Base-by-base conservation (phyloP, 2,329 filamentous ascomycete species). In the Pseudocercospora ulei region DNA sequence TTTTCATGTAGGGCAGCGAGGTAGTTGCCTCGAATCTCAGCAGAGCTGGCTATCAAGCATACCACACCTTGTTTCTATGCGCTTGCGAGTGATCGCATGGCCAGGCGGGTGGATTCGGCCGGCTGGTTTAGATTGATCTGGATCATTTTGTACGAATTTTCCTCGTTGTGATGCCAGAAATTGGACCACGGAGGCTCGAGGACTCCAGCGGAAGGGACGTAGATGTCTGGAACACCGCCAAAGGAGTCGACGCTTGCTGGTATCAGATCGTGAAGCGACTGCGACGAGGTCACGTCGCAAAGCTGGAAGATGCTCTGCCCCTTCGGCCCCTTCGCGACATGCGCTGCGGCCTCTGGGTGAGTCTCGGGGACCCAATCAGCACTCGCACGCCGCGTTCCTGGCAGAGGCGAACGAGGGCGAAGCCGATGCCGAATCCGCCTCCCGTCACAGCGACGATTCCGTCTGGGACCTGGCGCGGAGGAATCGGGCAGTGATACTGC, bases 1-100 rank as follows among this genome's bases (percentile, higher is more conserved):
- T 60, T 56, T 7, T 59, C 60, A 33, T 59, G 58, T 1, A 48
- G 33, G 12, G 34, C 34, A 7, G 45, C 48, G 8, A 50, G 25
- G 35, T 48, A 50, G 23, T 50, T 48, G 18, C 45, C 48, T 26
- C 48, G 39, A 16, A 50, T 41, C 17, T 43, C 44, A 7, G 44
- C 44, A 11, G 41, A 43, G 7, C 36, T 43, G 3, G 48, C 39
- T 7, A 50, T 38, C 8, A 50, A 33, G 16, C 34, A 40, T 14
- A 48, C 40, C 3, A 50, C 48, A 22, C 48, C 48, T 28, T 46
- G 42, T 33, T 50, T 50, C 12, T 50, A 39, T 23, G 48, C 48
- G 13, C 48, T 45, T 7, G 48, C 45, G 5, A 50, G 43, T 9
- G 48, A 45, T 18, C 48, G 42, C 43, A 50, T 48, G 5, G 45